These are phyloP conservation scores for Elongisporangium prolatum DNA, from an alignment of 352 stramenopile genomes.

Conservation along the genomic window DNA sequence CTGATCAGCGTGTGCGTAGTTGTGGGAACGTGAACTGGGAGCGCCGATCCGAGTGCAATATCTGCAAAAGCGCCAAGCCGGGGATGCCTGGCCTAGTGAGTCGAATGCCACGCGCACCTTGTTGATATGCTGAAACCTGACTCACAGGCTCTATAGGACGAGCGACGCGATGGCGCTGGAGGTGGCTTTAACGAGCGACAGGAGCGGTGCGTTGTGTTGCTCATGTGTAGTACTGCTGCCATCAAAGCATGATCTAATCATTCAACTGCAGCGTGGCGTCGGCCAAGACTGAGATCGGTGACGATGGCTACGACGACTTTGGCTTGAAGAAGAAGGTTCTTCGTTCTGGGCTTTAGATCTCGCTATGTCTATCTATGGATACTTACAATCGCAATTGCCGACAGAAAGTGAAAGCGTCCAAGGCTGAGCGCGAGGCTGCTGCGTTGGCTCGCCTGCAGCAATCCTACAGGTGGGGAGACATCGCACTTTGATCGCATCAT, in stretches of 20 bases:
- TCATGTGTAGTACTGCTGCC: background rate
- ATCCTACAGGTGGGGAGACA: constrained; percentile 54
- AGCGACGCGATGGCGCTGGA: constrained; percentile 70
- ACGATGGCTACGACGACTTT: constrained; percentile 88
- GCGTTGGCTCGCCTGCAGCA: constrained; percentile 74
- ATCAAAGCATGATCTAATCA: background rate
- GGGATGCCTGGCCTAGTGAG: constrained; percentile 54
- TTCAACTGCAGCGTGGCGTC: constrained; percentile 43
- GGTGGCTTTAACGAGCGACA: constrained; percentile 85
- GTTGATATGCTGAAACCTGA: too few relatives aligned
- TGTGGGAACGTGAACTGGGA: constrained; percentile 88
- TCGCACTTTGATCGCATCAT: constrained; percentile 1
- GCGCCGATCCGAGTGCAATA: constrained; percentile 80
- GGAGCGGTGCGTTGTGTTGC: constrained; percentile 40
- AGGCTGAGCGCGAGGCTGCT: constrained; percentile 76
- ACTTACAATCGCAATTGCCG: constrained; percentile 1
- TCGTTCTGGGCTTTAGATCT: background rate
- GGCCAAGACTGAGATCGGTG: constrained; percentile 67
- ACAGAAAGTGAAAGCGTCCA: constrained; percentile 62
- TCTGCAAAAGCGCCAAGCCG: constrained; percentile 80
- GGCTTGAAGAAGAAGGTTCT: constrained; percentile 75
- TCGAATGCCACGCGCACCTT: too few relatives aligned
- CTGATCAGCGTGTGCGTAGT: constrained; percentile 16
- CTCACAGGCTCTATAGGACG: constrained; percentile 61
- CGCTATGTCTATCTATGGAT: background rate